Base-by-base conservation (phyloP, 1,284 basidiomycete species). In the Trichosporon faecale region DNA sequence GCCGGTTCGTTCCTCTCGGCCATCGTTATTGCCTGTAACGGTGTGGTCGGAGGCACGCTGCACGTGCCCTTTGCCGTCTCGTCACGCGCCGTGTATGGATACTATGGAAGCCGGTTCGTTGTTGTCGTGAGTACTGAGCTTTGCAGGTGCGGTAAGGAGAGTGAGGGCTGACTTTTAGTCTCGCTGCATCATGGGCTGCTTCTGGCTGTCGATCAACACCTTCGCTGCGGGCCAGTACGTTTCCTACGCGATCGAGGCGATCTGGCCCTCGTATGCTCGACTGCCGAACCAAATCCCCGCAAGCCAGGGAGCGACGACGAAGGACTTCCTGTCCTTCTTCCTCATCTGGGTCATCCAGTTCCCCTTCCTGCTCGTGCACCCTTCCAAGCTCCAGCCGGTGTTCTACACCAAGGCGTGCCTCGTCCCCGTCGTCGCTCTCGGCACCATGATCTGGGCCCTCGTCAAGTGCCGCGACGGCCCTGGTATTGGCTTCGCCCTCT, bases 51-150 rank as follows among this genome's bases (percentile, higher is more conserved):
- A 14, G 89, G 90, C 16, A 86, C 88, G 16, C 85, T 91, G 57
- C 88, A 88, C 70, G 79, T 88, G 37, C 85, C 87, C 0, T 92
- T 91, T 76, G 88, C 90, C 0, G 87, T 92, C 37, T 83, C 91
- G 11, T 89, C 89, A 75, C 86, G 91, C 2, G 89, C 89, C 1
- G 90, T 89, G 0, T 92, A 90, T 76, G 91, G 91, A 0, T 91
- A 91, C 83, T 91, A 89, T 63, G 70, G 70, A 12, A 67, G 66
- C 63, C 67, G 67, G 37, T 72, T 72, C 65, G 88, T 87, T 71
- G 89, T 92, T 64, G 80, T 92, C 72, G 90, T 89, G 71, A 87
- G 91, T 27, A 37, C 11, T 9, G 11, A 37, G 11, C 11, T 11
- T 37, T 8, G 35, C 14, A 3, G 35, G 35, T 12, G 14, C 9